Conservation (phyloP, 2,329 filamentous ascomycete genomes). For the Emergomyces africanus region DNA sequence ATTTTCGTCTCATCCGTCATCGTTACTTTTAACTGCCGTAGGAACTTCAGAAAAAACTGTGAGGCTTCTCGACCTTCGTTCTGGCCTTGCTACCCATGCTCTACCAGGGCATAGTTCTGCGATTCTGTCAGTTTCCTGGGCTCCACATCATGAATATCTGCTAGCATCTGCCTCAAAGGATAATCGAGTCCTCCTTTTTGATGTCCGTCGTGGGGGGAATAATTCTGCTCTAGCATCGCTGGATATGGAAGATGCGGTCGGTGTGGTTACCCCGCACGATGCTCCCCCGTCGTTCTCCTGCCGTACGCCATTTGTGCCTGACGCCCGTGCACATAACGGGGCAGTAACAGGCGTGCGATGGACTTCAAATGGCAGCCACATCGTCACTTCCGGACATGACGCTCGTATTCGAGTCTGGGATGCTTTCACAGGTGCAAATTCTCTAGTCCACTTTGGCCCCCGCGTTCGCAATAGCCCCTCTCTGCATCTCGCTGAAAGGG, state of each 20-base stretch:
- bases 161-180: slow-evolving; percentile 77
- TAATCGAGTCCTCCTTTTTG: slow-evolving; percentile 74
- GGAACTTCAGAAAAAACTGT: slow-evolving; percentile 77
- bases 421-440: slow-evolving; percentile 66
- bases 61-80: slow-evolving; percentile 73
- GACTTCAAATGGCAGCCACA: slow-evolving; percentile 64
- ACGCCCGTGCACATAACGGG: slow-evolving; percentile 56
- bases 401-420: slow-evolving; percentile 80
- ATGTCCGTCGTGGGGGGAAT: slow-evolving; percentile 57
- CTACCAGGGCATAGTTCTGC: slow-evolving; percentile 55
- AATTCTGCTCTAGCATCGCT: slow-evolving; percentile 63
- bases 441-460: slow-evolving; percentile 76
- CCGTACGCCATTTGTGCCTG: slow-evolving; percentile 32
- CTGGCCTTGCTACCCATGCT: slow-evolving; percentile 61
- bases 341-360: slow-evolving; percentile 76
- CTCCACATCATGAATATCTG: slow-evolving; percentile 63
- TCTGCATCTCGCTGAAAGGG: slow-evolving; percentile 46
- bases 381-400: slow-evolving; percentile 75
- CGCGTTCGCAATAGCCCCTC: slow-evolving; percentile 56
- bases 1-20: slow-evolving; percentile 54
- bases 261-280: slow-evolving; percentile 37
- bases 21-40: slow-evolving; percentile 66
- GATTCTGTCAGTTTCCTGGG: slow-evolving; percentile 64
- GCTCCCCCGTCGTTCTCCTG: slow-evolving; percentile 16
- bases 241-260: slow-evolving; percentile 72